Conservation (phyloP, 371 early-diverging fungal species). For the Conidiobolus coronatus region DNA sequence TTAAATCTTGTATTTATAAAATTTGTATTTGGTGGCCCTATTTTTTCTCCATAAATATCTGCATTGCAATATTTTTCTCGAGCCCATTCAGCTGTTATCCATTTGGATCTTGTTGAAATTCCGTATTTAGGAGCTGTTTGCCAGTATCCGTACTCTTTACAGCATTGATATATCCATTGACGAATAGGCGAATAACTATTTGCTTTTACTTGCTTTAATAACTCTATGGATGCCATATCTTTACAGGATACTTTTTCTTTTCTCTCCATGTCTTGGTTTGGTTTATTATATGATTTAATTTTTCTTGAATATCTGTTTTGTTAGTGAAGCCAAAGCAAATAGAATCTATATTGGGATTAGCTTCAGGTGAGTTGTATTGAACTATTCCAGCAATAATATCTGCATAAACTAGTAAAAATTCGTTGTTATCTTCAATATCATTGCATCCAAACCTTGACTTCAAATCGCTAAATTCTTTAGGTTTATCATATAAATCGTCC, state of each 20-base stretch:
- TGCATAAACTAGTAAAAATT: neutral
- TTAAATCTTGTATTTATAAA: constrained; percentile 18
- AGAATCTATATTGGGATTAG: neutral
- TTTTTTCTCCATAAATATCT: neutral
- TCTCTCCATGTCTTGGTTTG: too few relatives aligned
- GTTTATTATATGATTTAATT: neutral
- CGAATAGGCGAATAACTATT: neutral
- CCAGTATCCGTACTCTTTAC: constrained; percentile 45
- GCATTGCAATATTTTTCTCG: neutral
- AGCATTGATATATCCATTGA: constrained; percentile 14
- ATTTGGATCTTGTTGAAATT: constrained; percentile 16
- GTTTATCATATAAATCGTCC: neutral
- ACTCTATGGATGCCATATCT: too few relatives aligned
- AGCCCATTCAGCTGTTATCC: neutral
- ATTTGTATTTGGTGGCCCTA: constrained; percentile 13
- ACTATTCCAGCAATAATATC: constrained; percentile 1
- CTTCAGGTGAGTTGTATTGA: neutral
- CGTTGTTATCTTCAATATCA: neutral
- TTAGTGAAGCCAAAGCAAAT: neutral
- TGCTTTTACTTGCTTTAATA: too few relatives aligned
- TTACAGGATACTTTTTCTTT: too few relatives aligned
- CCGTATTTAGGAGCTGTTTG: constrained; percentile 24
- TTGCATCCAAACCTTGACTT: neutral
- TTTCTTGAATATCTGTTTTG: neutral
- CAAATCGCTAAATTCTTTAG: neutral